Evolutionary conservation across 2,329 filamentous ascomycete species (phyloP).

Genomic region (Exophiala sideris): DNA sequence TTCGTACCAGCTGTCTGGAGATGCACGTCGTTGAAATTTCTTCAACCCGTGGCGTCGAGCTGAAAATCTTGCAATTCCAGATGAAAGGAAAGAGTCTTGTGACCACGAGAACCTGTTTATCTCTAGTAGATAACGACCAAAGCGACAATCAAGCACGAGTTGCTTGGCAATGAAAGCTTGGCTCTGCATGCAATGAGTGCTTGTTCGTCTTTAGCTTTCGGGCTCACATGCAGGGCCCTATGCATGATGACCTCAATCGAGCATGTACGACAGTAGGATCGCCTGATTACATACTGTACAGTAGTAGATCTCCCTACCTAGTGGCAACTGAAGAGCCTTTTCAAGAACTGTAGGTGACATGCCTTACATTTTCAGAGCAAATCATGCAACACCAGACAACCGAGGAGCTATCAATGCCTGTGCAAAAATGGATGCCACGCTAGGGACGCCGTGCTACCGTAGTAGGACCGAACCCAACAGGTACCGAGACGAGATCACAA

Average conservation of each 20-base stretch:
- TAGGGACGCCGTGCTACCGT: no score
- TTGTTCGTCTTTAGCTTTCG: not conserved
- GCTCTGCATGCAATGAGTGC: not conserved
- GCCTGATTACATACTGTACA: no score
- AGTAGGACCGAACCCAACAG: not conserved
- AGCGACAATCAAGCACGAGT: not conserved
- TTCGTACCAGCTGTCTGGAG: not conserved
- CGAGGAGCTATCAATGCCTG: no score
- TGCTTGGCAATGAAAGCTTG: not conserved
- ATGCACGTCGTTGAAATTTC: not conserved
- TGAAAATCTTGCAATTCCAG: no score
- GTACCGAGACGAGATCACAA: slow-evolving; percentile 31
- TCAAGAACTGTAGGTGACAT: not conserved
- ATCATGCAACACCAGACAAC: no score
- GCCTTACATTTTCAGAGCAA: not conserved
- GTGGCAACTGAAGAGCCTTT: not conserved
- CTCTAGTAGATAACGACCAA: no score
- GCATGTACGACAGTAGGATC: no score
- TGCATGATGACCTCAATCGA: not conserved
- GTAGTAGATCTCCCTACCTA: not conserved
- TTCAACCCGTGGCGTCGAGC: no score
- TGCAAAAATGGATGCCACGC: no score
- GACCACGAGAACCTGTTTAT: no score
- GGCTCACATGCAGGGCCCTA: not conserved
- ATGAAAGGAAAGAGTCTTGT: no score